Evolutionary conservation across 2,329 filamentous ascomycete genomes (phyloP), one percentile per base, ranked within the genome.

Genomic region (Pezicula radicicola): DNA sequence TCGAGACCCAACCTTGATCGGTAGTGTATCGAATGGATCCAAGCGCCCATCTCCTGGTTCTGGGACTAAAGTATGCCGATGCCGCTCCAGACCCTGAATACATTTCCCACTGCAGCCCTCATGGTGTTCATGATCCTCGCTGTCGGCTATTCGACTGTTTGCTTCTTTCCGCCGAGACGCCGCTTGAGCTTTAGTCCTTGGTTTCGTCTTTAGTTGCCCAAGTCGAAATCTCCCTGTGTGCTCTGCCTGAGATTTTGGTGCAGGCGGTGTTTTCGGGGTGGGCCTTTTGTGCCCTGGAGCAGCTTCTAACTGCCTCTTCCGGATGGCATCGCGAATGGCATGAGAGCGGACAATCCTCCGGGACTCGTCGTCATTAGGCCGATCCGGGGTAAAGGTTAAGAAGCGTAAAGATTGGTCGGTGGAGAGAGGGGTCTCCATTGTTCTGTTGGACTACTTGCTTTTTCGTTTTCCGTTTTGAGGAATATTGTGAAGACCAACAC

Each of bases 1-100:
- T 18, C 35, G 33, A 3, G 49, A 45, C 18, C 41, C 44, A n/a
- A 56, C 35, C 9, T 45, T 49, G 19, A 57, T 44, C 4, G 55
- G 44, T 3, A 60, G 43, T 1, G 54, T 44, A 33, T 57, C 40
- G 33, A 60, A 60, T 10, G 55, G 53, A 33, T 60, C 57, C 8
- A 46, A 25, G n/a, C 13, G 12, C 9, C 40, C 18, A 25, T 18
- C 25, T 21, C 18, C 40, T 42, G 40, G 40, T 8, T 13, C 18
- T 13, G 18, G 6, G 18, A 42, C 18, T 6, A 42, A 18, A 19
- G 18, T 13, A 19, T 18, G 6, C 25, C 9, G 40, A 13, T 8
- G 18, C 12, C 18, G 16, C 16, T 42, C 18, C 8, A 42, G 40
- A 19, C 40, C 25, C 18, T 18, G 12, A 42, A 21, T 3, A 42